These are phyloP conservation scores for Colletotrichum gloeosporioides DNA, from an alignment of 2,329 filamentous ascomycete genomes.

Conservation along the genomic window DNA sequence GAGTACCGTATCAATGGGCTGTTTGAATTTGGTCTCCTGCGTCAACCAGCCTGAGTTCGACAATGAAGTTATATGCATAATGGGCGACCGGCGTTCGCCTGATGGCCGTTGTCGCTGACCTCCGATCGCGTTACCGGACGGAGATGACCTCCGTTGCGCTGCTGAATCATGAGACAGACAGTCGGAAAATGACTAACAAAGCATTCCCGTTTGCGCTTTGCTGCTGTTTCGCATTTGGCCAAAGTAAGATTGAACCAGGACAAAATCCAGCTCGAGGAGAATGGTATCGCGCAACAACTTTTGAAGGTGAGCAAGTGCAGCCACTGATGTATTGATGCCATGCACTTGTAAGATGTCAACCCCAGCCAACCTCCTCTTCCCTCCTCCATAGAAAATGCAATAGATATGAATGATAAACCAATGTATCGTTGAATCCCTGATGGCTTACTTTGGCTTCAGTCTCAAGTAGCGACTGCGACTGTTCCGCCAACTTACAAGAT, in stretches of 20 bases:
- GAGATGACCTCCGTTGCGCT: neutral
- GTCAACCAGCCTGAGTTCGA: accelerated
- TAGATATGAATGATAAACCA: accelerated
- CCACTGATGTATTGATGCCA: accelerated
- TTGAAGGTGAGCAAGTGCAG: neutral
- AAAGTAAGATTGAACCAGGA: neutral
- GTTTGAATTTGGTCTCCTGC: neutral
- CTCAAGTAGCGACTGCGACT: neutral
- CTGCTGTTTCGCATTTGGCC: neutral
- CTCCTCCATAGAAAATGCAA: neutral
- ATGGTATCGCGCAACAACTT: neutral
- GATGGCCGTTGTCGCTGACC: neutral
- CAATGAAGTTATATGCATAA: neutral
- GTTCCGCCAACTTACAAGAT: neutral
- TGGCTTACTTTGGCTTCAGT: neutral
- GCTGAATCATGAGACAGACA: neutral
- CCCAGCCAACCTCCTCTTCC: accelerated
- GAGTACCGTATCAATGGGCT: neutral
- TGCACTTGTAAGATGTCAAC: accelerated
- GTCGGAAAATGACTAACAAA: accelerated
- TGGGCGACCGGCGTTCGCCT: neutral
- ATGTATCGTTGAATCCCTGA: neutral
- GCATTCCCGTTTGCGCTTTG: neutral
- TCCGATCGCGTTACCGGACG: neutral
- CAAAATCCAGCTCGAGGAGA: neutral